These are phyloP conservation scores for Jasminum sambac DNA, from an alignment of 257 asterid genomes.

Conservation along the genomic window DNA sequence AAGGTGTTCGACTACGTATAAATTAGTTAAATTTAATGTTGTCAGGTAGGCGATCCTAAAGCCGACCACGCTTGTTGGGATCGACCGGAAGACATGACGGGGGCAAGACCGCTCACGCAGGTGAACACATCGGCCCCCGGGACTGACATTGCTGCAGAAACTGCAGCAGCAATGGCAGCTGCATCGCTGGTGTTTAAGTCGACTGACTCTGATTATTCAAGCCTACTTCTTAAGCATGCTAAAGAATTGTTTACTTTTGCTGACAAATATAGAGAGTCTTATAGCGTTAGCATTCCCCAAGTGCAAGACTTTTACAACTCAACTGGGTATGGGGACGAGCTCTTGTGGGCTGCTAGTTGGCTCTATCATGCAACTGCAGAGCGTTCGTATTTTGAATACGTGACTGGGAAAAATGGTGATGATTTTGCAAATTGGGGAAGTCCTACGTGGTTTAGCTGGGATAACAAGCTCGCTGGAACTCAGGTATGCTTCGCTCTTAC, in stretches of 20 bases:
- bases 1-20: too few relatives aligned
- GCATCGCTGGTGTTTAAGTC: constrained; percentile 49
- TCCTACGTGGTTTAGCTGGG: constrained; percentile 66
- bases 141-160: constrained; percentile 54
- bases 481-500: constrained; percentile 36
- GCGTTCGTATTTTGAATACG: constrained; percentile 37
- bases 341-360: constrained; percentile 62
- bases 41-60: constrained; percentile 49
- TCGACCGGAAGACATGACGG: constrained; percentile 49
- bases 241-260: constrained; percentile 49
- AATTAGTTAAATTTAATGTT: not conserved
- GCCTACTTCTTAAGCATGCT: constrained; percentile 45
- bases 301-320: constrained; percentile 49
- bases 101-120: constrained; percentile 44
- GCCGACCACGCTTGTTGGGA: constrained; percentile 56
- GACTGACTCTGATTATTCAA: constrained; percentile 35
- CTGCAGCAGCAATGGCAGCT: constrained; percentile 57
- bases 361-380: constrained; percentile 56
- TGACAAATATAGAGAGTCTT: constrained; percentile 39
- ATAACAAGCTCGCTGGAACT: constrained; percentile 51
- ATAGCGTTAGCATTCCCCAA: constrained; percentile 43
- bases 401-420: constrained; percentile 48
- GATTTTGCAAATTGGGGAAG: constrained; percentile 45
- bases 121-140: constrained; percentile 47
- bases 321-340: constrained; percentile 57